Evolutionary conservation across 2,329 filamentous ascomycete genomes (phyloP).

Genomic region (Lecanosticta acicola): DNA sequence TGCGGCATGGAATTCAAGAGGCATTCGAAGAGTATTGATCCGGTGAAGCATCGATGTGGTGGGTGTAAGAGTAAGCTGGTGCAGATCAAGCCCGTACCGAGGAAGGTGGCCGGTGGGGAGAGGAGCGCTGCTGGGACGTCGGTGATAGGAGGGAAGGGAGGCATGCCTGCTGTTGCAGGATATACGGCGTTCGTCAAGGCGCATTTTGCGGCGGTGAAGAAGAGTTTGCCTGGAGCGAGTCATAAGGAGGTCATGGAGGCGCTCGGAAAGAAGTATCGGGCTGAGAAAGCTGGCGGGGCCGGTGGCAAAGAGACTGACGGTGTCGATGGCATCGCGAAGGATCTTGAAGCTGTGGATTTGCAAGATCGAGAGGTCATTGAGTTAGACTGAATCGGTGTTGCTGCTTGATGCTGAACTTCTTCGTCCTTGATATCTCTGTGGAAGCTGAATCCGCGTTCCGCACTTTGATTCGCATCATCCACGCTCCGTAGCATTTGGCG

Average conservation of each 20-base stretch:
- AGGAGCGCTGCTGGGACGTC: slow-evolving; percentile 14
- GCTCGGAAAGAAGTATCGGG: slow-evolving; percentile 58
- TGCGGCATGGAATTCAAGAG: slow-evolving; percentile 72
- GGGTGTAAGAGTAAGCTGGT: slow-evolving; percentile 62
- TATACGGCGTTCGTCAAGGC: slow-evolving; percentile 60
- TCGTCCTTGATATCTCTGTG: neutral
- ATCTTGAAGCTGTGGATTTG: slow-evolving; percentile 15
- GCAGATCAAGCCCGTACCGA: slow-evolving; percentile 74
- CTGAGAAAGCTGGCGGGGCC: slow-evolving; percentile 41
- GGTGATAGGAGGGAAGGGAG: neutral
- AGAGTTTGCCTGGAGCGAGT: slow-evolving; percentile 48
- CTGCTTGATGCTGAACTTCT: too few species aligned
- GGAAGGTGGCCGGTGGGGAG: slow-evolving; percentile 32
- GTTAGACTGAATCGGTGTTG: slow-evolving; percentile 13
- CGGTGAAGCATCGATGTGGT: slow-evolving; percentile 65
- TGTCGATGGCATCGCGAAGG: slow-evolving; percentile 10
- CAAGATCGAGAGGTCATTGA: slow-evolving; percentile 11
- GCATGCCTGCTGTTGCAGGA: slow-evolving; percentile 35
- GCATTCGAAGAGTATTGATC: slow-evolving; percentile 80
- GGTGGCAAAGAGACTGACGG: neutral
- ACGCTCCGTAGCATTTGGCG: too few species aligned
- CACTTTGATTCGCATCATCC: too few species aligned
- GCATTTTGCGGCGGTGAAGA: slow-evolving; percentile 59
- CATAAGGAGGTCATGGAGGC: slow-evolving; percentile 66
- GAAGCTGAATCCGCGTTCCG: too few species aligned